These are phyloP conservation scores for Akanthomyces dipterigenus DNA, from an alignment of 2,329 filamentous ascomycete species.

Conservation along the genomic window DNA sequence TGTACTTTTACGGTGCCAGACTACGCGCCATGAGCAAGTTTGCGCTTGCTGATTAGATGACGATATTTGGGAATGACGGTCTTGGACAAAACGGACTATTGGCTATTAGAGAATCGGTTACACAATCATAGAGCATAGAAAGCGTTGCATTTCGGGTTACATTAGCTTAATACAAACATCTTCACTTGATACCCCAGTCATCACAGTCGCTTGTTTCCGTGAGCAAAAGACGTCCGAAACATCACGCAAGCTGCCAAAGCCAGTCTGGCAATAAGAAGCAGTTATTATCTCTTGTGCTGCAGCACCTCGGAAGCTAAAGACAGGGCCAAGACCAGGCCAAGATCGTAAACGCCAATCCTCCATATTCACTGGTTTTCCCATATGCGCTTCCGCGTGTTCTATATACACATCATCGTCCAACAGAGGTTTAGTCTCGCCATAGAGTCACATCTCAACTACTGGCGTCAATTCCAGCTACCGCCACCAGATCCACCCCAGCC, in stretches of 20 bases:
- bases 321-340: neutral
- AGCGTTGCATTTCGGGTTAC: neutral
- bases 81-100: neutral
- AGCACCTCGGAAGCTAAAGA: neutral
- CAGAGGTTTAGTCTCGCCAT: neutral
- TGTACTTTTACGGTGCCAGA: conserved; percentile 50
- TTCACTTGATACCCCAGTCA: neutral
- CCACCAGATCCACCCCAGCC: neutral
- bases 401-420: neutral
- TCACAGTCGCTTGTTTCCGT: neutral
- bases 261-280: neutral
- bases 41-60: conserved; percentile 30
- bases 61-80: neutral
- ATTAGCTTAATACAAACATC: neutral
- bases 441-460: neutral
- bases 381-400: neutral
- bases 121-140: neutral
- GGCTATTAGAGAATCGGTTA: neutral
- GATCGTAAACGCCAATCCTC: neutral
- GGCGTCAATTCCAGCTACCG: neutral
- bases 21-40: conserved; percentile 53
- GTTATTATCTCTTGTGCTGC: neutral
- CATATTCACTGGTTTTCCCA: neutral
- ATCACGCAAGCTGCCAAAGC: neutral
- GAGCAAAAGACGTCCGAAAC: neutral